Percentiles rank a stretch among this genome's conserved stretches.
phyloP scores from a whole-genome alignment of 2,329 filamentous ascomycete genomes.

The Leptographium lundbergii region DNA sequence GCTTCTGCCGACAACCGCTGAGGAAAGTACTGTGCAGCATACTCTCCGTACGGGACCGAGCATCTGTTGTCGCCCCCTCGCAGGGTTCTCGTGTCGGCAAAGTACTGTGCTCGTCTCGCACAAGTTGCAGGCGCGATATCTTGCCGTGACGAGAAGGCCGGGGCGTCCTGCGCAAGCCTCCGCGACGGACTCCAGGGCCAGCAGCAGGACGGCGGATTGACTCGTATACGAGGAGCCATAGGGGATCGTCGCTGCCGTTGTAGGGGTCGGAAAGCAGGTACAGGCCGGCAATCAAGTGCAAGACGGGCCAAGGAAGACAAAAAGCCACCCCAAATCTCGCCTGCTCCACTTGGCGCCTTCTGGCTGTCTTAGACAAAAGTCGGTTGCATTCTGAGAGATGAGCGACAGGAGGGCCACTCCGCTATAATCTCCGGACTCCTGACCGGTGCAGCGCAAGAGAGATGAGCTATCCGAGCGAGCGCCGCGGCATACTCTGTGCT shows the following conservation, averaged over 20 bases:
- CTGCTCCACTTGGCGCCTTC: conserved; percentile 2
- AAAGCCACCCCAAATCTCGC: conserved; percentile 1
- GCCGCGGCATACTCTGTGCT: not conserved
- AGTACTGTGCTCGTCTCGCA: not conserved
- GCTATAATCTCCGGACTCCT: conserved; percentile 17
- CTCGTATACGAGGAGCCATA: not conserved
- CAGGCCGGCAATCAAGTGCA: not conserved
- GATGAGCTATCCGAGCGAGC: conserved; percentile 6
- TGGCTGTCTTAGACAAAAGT: conserved; percentile 4
- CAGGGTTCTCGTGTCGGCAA: too few species aligned
- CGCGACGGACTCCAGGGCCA: not conserved
- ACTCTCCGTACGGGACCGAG: too few species aligned
- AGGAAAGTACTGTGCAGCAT: too few species aligned
- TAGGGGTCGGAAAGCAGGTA: not conserved
- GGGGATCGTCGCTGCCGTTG: not conserved
- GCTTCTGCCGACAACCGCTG: too few species aligned
- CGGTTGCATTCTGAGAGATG: conserved; percentile 5
- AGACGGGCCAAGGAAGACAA: not conserved
- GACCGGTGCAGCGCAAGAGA: conserved; percentile 14
- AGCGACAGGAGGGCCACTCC: conserved; percentile 2
- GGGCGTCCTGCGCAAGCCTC: not conserved
- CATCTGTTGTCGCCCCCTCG: too few species aligned
- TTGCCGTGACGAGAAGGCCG: not conserved
- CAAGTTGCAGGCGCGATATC: too few species aligned
- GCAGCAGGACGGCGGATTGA: not conserved